phyloP scores from a whole-genome alignment of 768 basidiomycete species.

The Mrakia blollopis region DNA sequence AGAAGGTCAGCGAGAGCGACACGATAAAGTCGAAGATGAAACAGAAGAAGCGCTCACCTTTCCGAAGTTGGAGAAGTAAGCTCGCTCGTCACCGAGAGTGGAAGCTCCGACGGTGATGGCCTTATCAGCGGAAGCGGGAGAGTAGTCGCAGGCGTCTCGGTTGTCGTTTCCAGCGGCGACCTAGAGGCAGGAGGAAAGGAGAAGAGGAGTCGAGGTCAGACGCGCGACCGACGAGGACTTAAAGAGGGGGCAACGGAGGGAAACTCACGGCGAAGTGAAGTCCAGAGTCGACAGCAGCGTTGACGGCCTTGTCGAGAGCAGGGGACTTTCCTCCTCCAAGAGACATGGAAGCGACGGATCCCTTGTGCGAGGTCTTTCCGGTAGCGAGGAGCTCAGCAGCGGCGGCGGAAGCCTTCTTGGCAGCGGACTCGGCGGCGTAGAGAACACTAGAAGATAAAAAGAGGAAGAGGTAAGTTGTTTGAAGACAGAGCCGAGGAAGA shows the following conservation, averaged over 20 bases:
- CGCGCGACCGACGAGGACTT: not conserved
- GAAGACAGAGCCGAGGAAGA: not conserved
- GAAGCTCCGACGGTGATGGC: conserved; percentile 90
- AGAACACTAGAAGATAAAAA: conserved; percentile 32
- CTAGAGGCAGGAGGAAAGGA: not conserved
- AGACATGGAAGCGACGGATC: conserved; percentile 88
- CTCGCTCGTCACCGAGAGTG: conserved; percentile 47
- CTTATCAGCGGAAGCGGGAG: conserved; percentile 80
- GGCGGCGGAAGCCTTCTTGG: conserved; percentile 57
- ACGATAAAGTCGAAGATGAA: not conserved
- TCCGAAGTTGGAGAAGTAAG: conserved; percentile 75
- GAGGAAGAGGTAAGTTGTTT: not conserved
- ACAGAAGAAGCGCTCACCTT: not conserved
- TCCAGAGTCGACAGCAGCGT: conserved; percentile 73
- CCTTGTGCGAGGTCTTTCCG: conserved; percentile 79
- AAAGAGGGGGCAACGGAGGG: not conserved
- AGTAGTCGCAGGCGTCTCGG: conserved; percentile 62
- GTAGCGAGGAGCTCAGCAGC: conserved; percentile 62
- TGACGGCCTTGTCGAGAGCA: conserved; percentile 76
- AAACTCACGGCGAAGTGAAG: conserved; percentile 74
- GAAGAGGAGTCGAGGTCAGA: not conserved
- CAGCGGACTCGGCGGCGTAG: conserved; percentile 60
- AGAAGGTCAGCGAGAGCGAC: not conserved
- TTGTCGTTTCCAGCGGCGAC: conserved; percentile 34
- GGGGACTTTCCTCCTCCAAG: conserved; percentile 90